Evolutionary conservation across 2,329 filamentous ascomycete species (phyloP), one percentile per base, ranked within the genome.

Genomic region (Helotiales sp.): DNA sequence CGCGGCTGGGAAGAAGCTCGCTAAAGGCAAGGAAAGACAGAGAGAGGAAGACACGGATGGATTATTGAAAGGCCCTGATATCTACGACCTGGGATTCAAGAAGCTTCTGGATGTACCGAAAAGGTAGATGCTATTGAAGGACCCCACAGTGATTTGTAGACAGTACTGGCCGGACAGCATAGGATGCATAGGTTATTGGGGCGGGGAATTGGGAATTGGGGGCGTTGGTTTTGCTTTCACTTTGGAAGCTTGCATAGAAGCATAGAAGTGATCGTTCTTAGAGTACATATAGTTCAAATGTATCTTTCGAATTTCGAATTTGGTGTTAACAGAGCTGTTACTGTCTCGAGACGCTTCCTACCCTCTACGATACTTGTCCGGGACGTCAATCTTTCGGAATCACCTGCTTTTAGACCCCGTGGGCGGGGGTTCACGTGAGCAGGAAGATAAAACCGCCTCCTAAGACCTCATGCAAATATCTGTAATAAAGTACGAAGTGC

Each of bases 11-110:
- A 24, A 17, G 15, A 20, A 20, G 60, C 13, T 52, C 20, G 60
- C 60, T 7, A 62, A 62, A 32, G 60, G 60, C 28, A 62, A 62
- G 60, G 60, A 62, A 32, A 62, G 32, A n/a, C 45, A 50, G 45
- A 52, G 60, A 20, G 45, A 32, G 30, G 47, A 62, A 30, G 60
- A 62, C 30, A 50, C 20, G 10, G 45, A 52, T n/a, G 60, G 60
- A 24, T 47, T 62, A 30, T 22, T 52, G 45, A 52, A 62, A n/a
- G 60, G 60, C 1, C 60, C 60, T 2, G 34, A 49, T 17, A 43
- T 62, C 6, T 52, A 52, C 15, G 60, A 55, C 20, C 52, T 30
- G 1, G 24, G 24, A 13, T 22, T 55, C 28, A 37, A 55, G n/a
- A 55, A 34, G n/a, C 34, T 20, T 22, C 15, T 55, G 30, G 30